Conservation (phyloP, 768 basidiomycete species). For the Psilocybe azurescens region DNA sequence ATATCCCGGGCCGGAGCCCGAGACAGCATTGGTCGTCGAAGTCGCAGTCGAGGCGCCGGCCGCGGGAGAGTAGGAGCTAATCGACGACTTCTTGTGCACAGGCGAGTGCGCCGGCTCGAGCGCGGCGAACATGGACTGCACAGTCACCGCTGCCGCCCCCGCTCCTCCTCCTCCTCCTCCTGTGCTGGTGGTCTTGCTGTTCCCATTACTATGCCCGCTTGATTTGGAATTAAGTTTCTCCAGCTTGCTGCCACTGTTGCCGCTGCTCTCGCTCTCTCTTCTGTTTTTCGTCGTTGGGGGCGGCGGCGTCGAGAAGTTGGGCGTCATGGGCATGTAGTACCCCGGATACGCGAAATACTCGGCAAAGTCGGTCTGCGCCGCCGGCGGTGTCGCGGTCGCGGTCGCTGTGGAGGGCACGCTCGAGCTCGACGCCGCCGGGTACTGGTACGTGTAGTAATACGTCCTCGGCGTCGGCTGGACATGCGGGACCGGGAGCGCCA, state of each 20-base stretch:
- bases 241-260: slow-evolving; percentile 2
- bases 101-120: slow-evolving; percentile 26
- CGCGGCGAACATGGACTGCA: slow-evolving; percentile 25
- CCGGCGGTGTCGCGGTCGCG: background rate
- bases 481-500: slow-evolving; percentile 23
- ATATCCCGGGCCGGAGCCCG: background rate
- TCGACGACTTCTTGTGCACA: slow-evolving; percentile 11
- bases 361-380: slow-evolving; percentile 9
- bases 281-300: slow-evolving; percentile 10
- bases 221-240: slow-evolving; percentile 20
- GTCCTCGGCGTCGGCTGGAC: slow-evolving; percentile 9
- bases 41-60: background rate
- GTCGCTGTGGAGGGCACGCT: too few relatives aligned
- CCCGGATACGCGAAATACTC: slow-evolving; percentile 24
- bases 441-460: background rate
- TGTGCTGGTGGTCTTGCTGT: background rate
- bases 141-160: slow-evolving; percentile 15
- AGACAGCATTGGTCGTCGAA: background rate
- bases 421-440: background rate
- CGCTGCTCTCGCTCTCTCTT: slow-evolving; percentile 19
- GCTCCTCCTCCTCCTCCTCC: background rate
- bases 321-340: slow-evolving; percentile 21
- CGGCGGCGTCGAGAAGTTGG: background rate
- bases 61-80: background rate
- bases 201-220: slow-evolving; percentile 1